These are phyloP conservation scores for Lodderomyces metapsilosis DNA, from an alignment of 1,139 yeast genomes.

Conservation along the genomic window DNA sequence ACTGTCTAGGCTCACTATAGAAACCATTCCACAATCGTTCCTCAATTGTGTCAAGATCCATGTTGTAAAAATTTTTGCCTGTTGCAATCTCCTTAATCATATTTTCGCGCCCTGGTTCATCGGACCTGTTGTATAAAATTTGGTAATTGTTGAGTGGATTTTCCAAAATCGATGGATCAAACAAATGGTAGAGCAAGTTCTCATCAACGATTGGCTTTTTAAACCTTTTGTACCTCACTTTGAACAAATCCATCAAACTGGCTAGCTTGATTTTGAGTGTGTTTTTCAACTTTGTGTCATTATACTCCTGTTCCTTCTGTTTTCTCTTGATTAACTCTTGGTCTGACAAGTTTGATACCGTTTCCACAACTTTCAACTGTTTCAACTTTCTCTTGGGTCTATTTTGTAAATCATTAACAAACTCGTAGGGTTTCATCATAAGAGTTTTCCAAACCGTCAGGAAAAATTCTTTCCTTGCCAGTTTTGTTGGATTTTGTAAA, in stretches of 20 bases:
- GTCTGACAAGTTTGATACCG: constrained; percentile 11
- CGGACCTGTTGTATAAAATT: constrained; percentile 52
- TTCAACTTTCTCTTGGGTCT: constrained; percentile 51
- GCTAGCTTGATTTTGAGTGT: constrained; percentile 81
- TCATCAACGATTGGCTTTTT: constrained; percentile 90
- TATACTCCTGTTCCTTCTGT: constrained; percentile 55
- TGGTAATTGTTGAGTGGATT: constrained; percentile 42
- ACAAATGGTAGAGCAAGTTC: constrained; percentile 65
- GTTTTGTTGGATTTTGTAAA: constrained; percentile 41
- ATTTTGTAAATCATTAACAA: constrained; percentile 48
- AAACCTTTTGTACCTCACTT: constrained; percentile 82
- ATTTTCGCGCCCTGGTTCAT: constrained; percentile 51
- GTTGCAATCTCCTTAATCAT: constrained; percentile 79
- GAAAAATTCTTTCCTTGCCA: constrained; percentile 54
- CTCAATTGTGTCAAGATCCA: constrained; percentile 92
- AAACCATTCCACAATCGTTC: constrained; percentile 96
- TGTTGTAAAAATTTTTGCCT: constrained; percentile 72
- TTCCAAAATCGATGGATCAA: constrained; percentile 53
- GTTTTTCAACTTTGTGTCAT: constrained; percentile 81
- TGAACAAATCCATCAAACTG: constrained; percentile 85
- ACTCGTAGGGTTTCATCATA: constrained; percentile 64
- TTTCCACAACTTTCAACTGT: constrained; percentile 27
- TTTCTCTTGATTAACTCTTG: constrained; percentile 27
- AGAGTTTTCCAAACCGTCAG: constrained; percentile 54
- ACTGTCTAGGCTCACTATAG: constrained; percentile 91